Percentiles rank a stretch among this genome's conserved stretches.
Evolutionary conservation across 495 filamentous ascomycete genomes (phyloP).

Genomic region (Neurospora sp.): DNA sequence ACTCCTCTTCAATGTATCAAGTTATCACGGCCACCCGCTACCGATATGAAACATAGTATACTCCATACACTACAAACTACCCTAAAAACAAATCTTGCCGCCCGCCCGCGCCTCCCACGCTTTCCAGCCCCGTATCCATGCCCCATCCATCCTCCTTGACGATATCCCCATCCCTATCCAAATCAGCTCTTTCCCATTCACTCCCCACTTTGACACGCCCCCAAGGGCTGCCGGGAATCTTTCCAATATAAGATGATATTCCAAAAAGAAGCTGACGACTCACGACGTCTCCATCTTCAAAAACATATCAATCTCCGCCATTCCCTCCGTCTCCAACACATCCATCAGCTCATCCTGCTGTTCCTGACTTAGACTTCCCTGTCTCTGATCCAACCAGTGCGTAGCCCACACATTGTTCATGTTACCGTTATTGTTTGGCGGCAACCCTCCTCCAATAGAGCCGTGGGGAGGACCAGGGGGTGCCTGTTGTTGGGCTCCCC

Average conservation of each 20-base stretch:
- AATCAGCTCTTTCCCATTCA: too few relatives aligned
- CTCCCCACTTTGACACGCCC: too few relatives aligned
- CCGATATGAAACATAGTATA: too few relatives aligned
- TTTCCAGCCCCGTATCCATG: neutral
- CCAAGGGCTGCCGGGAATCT: too few relatives aligned
- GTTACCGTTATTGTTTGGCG: neutral
- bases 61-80: neutral
- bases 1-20: neutral
- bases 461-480: neutral
- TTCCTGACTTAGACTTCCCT: constrained; percentile 57
- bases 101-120: too few relatives aligned
- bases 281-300: constrained; percentile 32
- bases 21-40: neutral
- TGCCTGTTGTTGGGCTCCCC: neutral
- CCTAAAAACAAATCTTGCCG: neutral
- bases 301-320: constrained; percentile 51
- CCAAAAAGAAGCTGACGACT: neutral
- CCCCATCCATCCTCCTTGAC: too few relatives aligned
- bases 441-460: neutral
- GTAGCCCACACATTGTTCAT: neutral
- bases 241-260: too few relatives aligned
- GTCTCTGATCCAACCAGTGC: constrained; percentile 27
- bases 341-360: constrained; percentile 64
- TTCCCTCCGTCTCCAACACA: constrained; percentile 52
- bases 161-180: too few relatives aligned